Conservation (phyloP, 345 rosid genomes). For the Reutealis trisperma region DNA sequence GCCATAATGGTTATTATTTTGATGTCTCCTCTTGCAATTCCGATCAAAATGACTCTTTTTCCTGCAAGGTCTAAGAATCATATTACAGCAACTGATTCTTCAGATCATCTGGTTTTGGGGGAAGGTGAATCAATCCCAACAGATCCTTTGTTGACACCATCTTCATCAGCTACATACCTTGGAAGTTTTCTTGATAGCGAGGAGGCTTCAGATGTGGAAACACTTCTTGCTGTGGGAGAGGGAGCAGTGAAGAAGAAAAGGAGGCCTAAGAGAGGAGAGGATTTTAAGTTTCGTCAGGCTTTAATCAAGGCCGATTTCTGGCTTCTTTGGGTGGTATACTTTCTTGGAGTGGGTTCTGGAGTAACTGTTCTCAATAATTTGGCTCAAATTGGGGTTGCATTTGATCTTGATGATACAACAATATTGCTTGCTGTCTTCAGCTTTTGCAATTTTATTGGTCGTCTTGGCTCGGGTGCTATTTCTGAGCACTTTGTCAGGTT, state of each 20-base stretch:
- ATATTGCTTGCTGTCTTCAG: conserved; percentile 68
- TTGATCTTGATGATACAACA: conserved; percentile 75
- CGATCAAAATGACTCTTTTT: conserved; percentile 90
- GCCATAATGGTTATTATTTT: conserved; percentile 60
- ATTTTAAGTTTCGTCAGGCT: conserved; percentile 72
- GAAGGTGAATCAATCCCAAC: conserved; percentile 41
- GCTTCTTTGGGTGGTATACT: conserved; percentile 89
- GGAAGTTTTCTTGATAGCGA: conserved; percentile 61
- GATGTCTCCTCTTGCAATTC: conserved; percentile 82
- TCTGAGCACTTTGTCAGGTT: conserved; percentile 94
- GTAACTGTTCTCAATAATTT: conserved; percentile 86
- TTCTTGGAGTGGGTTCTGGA: conserved; percentile 92
- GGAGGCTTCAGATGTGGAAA: conserved; percentile 52
- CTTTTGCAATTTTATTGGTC: conserved; percentile 86
- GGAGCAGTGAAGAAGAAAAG: conserved; percentile 81
- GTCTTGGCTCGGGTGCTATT: conserved; percentile 78
- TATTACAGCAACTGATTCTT: conserved; percentile 50
- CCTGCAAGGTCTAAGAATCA: conserved; percentile 48
- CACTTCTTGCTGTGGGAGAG: conserved; percentile 72
- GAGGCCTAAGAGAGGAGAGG: conserved; percentile 82
- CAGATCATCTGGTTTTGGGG: conserved; percentile 49
- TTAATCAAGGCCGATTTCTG: conserved; percentile 92
- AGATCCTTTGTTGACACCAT: conserved; percentile 63
- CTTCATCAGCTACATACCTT: conserved; percentile 67
- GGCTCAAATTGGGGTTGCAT: conserved; percentile 86